Percentiles rank a stretch among this genome's conserved stretches.
Evolutionary conservation across 768 basidiomycete genomes (phyloP).

Genomic region (Naganishia onofrii): DNA sequence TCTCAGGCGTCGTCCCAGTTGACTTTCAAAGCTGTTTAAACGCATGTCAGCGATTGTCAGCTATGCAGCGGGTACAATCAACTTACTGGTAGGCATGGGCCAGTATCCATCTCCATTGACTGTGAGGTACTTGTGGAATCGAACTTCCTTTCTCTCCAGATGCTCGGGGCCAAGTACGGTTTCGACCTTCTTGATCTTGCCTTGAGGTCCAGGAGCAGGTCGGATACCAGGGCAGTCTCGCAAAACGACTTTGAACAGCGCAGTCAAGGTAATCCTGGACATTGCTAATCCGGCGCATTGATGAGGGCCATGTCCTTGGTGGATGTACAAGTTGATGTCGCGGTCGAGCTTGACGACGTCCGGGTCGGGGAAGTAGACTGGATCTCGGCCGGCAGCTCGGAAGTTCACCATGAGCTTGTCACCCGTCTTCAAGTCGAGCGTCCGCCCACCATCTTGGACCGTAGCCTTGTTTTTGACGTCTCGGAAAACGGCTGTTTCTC

Average conservation of each 20-base stretch:
- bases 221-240: not conserved
- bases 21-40: slow-evolving; percentile 1
- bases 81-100: not conserved
- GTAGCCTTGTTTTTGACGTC: not conserved
- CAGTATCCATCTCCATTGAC: not conserved
- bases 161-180: not conserved
- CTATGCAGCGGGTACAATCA: not conserved
- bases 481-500: not conserved
- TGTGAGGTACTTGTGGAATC: not conserved
- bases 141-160: not conserved
- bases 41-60: not conserved
- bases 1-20: not conserved
- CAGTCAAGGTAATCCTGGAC: not conserved
- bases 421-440: not conserved
- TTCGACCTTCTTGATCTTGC: slow-evolving; percentile 1
- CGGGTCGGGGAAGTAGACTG: not conserved
- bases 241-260: not conserved
- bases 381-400: not conserved
- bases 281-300: not conserved
- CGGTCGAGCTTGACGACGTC: slow-evolving; percentile 1
- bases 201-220: not conserved
- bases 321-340: not conserved
- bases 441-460: not conserved
- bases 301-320: not conserved
- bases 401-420: slow-evolving; percentile 5